Percentiles rank a stretch among this genome's conserved stretches.
phyloP scores from a whole-genome alignment of 805 yeast species.

The Debaryomyces maramus region DNA sequence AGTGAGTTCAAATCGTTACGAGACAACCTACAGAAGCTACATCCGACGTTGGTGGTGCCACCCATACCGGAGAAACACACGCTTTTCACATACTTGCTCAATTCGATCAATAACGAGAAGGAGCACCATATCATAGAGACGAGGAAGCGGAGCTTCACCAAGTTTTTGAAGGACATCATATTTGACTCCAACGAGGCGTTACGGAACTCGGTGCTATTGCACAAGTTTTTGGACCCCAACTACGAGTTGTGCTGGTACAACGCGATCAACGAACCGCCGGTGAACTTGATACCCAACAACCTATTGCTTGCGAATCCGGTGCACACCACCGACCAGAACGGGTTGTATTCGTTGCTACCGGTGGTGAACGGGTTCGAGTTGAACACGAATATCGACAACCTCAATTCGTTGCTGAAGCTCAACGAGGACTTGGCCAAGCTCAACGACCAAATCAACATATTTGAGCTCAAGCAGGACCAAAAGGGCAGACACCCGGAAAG shows the following conservation, averaged over 20 bases:
- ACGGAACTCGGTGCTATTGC: conserved; percentile 36
- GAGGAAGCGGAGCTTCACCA: conserved; percentile 46
- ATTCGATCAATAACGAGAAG: conserved; percentile 37
- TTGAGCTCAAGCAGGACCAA: conserved; percentile 23
- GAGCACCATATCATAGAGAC: conserved; percentile 45
- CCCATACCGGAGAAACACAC: conserved; percentile 51
- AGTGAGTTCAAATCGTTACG: conserved; percentile 45
- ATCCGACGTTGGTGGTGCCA: conserved; percentile 41
- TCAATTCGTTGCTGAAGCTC: conserved; percentile 30
- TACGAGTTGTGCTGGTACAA: conserved; percentile 52
- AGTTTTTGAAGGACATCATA: conserved; percentile 43
- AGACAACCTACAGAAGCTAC: conserved; percentile 36
- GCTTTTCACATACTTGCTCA: conserved; percentile 40
- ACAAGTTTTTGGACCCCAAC: conserved; percentile 52
- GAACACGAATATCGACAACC: conserved; percentile 28
- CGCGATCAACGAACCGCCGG: conserved; percentile 49
- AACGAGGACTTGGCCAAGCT: conserved; percentile 36
- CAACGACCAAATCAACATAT: conserved; percentile 32
- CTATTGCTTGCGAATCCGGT: conserved; percentile 50
- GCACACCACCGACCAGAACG: conserved; percentile 53
- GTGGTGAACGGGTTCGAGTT: conserved; percentile 39
- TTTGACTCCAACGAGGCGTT: conserved; percentile 30
- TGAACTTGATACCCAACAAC: conserved; percentile 46
- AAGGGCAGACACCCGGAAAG: not conserved
- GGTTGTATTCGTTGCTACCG: conserved; percentile 51